Evolutionary conservation across 2,329 filamentous ascomycete genomes (phyloP).

Genomic region (Ophiostoma ips): DNA sequence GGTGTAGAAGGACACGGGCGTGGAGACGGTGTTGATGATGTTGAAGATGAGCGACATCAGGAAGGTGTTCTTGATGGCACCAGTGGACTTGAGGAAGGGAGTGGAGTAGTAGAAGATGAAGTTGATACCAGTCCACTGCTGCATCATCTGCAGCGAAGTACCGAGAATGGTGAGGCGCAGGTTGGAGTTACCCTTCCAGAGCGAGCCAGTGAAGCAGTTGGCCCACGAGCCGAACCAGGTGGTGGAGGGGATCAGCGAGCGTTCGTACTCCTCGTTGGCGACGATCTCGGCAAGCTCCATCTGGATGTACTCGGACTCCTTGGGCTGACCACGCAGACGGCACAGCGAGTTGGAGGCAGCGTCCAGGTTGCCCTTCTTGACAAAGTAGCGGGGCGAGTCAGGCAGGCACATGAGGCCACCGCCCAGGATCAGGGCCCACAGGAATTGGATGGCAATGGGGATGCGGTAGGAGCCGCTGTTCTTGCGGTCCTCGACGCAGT

Average conservation of each 20-base stretch:
- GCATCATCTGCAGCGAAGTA: constrained; percentile 67
- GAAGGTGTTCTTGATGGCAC: constrained; percentile 65
- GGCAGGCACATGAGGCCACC: constrained; percentile 62
- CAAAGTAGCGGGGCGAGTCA: constrained; percentile 74
- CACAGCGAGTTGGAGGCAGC: constrained; percentile 48
- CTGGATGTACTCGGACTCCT: constrained; percentile 61
- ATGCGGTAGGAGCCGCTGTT: constrained; percentile 64
- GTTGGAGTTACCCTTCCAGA: constrained; percentile 50
- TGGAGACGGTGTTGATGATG: constrained; percentile 75
- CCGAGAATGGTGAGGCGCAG: constrained; percentile 58
- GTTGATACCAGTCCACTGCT: constrained; percentile 77
- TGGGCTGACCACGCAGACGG: constrained; percentile 59
- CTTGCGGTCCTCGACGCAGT: constrained; percentile 47
- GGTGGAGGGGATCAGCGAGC: constrained; percentile 48
- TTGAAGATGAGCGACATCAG: constrained; percentile 76
- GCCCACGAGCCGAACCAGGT: constrained; percentile 57
- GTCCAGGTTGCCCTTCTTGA: constrained; percentile 61
- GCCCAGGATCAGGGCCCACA: constrained; percentile 65
- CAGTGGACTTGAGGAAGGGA: constrained; percentile 67
- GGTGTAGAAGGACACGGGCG: constrained; percentile 75
- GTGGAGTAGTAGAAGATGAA: constrained; percentile 80
- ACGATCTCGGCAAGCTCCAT: constrained; percentile 72
- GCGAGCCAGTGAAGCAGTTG: constrained; percentile 51
- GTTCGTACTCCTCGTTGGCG: constrained; percentile 80
- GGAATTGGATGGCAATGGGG: constrained; percentile 65